Evolutionary conservation across 2,329 filamentous ascomycete genomes (phyloP), one percentile per base, ranked within the genome.

Genomic region (Pyricularia pennisetigena): DNA sequence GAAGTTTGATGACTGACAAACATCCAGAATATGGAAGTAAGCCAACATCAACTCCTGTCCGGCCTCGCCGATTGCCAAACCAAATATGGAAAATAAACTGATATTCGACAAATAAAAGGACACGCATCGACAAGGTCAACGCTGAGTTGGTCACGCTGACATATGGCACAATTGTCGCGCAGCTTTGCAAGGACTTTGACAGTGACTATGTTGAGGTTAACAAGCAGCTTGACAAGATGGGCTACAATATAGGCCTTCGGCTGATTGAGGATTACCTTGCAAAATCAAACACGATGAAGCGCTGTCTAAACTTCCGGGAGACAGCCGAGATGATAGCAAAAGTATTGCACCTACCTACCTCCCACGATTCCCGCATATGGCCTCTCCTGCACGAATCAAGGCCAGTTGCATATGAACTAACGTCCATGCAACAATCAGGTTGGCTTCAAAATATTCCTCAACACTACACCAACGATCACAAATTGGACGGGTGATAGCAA

Each of bases 401-500:
- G 74, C 75, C 68, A 77, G 70, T 24, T 16, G 5, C 16, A n/a
- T 16, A n/a, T 20, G 2, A n/a, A 49, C 30, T 68, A 32, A 66
- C 61, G 30, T 61, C 7, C 49, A 29, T 54, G 6, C 6, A 2
- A 35, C 49, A 26, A 70, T n/a, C 71, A 97, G 92, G 91, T 99
- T 72, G 95, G 95, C 68, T 99, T 99, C 82, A 98, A 99, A 81
- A 97, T 99, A 72, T 99, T 99, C 78, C 87, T 99, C 70, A 99
- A 99, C 76, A 93, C 97, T 73, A 96, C 94, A 4, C 95, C 95
- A 0, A 91, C 90, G 8, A 90, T 98, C 71, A 93, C 93, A 65
- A 97, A 97, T 77, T 99, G 95, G 95, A 95, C 93, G 26, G 92
- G 86, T 77, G 95, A 99, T 79, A 95, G 90, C 81, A 97, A 97